Evolutionary conservation across 306 rosid genomes (phyloP).

Genomic region (Albizia julibrissin): DNA sequence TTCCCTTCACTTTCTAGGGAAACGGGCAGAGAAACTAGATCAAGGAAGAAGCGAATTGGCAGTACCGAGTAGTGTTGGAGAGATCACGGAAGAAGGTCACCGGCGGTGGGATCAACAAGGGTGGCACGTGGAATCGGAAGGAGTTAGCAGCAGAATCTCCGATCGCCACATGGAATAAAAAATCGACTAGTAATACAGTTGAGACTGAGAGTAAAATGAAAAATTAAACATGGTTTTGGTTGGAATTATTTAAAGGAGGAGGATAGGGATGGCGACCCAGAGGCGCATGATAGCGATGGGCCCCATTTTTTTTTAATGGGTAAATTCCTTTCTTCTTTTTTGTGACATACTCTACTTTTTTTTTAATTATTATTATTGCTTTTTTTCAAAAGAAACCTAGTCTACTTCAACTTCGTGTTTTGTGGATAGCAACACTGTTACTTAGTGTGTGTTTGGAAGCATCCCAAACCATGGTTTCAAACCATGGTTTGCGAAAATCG

Average conservation of each 20-base stretch:
- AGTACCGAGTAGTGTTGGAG: constrained; percentile 32
- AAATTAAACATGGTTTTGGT: background rate
- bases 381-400: too few species aligned
- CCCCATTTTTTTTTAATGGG: constrained; percentile 17
- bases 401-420: too few species aligned
- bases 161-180: constrained; percentile 31
- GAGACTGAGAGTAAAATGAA: background rate
- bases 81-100: constrained; percentile 29
- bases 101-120: constrained; percentile 22
- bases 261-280: constrained; percentile 38
- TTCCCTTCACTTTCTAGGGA: constrained; percentile 35
- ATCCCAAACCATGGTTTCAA: too few species aligned
- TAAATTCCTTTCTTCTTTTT: background rate
- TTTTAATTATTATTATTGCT: too few species aligned
- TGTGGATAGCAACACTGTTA: too few species aligned
- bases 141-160: constrained; percentile 26
- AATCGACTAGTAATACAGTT: constrained; percentile 37
- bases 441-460: too few species aligned
- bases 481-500: too few species aligned
- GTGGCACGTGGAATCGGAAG: constrained; percentile 41
- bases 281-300: constrained; percentile 48
- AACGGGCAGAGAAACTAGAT: constrained; percentile 34
- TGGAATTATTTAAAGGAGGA: constrained; percentile 40
- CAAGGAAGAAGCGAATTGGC: constrained; percentile 19
- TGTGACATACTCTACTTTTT: background rate